These are phyloP conservation scores for Phaffomyces opuntiae DNA, from an alignment of 805 yeast species.

Conservation along the genomic window DNA sequence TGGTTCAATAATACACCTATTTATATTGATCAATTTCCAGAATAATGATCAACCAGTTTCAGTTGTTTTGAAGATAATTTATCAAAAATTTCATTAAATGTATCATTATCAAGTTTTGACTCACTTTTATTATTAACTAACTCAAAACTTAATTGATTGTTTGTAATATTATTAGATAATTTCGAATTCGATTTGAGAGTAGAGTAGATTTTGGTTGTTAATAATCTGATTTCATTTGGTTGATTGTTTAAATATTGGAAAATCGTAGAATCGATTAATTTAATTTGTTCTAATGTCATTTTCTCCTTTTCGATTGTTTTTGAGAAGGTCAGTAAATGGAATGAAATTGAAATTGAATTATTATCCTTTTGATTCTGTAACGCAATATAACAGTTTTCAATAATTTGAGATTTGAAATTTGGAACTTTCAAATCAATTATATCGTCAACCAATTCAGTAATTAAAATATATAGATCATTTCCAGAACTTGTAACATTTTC, in stretches of 20 bases:
- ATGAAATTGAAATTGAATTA: conserved; percentile 9
- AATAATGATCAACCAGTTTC: conserved; percentile 41
- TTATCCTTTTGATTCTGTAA: conserved; percentile 5
- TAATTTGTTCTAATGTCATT: conserved; percentile 12
- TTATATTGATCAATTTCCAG: conserved; percentile 10
- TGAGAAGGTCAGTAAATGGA: conserved; percentile 13
- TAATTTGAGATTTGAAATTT: conserved; percentile 5
- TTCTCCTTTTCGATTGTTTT: conserved; percentile 16
- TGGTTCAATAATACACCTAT: too few species aligned
- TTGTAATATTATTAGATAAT: conserved; percentile 9
- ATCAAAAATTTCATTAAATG: conserved; percentile 27
- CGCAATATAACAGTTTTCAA: conserved; percentile 10
- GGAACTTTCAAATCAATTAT: conserved; percentile 8
- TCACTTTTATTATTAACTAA: conserved; percentile 4
- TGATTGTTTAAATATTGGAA: conserved; percentile 13
- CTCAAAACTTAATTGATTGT: conserved; percentile 13
- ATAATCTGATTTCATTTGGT: conserved; percentile 23
- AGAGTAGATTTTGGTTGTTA: conserved; percentile 21
- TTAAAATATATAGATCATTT: conserved; percentile 19
- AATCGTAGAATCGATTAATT: conserved; percentile 16
- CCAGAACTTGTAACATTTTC: conserved; percentile 19
- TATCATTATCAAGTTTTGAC: conserved; percentile 16
- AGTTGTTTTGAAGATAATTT: conserved; percentile 36
- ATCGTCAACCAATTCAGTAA: conserved; percentile 22
- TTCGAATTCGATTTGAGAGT: conserved; percentile 20